Evolutionary conservation across 345 rosid genomes (phyloP).

Genomic region (Bruguiera gymnorhiza): DNA sequence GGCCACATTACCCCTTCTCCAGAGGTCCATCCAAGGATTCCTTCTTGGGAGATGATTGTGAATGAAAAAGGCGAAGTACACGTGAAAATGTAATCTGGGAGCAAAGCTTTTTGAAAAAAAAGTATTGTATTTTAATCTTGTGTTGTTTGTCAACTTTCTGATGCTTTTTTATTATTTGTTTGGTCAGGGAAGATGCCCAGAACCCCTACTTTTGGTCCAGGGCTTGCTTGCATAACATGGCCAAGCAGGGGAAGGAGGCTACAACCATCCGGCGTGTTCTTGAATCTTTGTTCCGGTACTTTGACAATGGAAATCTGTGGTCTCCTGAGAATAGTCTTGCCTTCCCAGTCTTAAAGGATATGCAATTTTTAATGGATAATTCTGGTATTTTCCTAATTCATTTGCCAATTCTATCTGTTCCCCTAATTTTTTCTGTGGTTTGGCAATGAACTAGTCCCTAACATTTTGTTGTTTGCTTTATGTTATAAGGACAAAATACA

Average conservation of each 20-base stretch:
- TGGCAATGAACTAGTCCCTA: background rate
- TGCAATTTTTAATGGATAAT: conserved; percentile 77
- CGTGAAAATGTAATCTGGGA: conserved; percentile 56
- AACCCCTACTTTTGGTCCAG: conserved; percentile 93
- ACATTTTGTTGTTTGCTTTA: conserved; percentile 9
- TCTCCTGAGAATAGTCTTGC: conserved; percentile 77
- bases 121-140: background rate
- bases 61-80: conserved; percentile 75
- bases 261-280: conserved; percentile 82
- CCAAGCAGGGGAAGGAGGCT: conserved; percentile 88
- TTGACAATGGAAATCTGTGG: conserved; percentile 71
- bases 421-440: conserved; percentile 4
- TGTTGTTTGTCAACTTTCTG: conserved; percentile 10
- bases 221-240: conserved; percentile 90
- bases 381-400: conserved; percentile 46
- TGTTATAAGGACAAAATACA: conserved; percentile 65
- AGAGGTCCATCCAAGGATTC: conserved; percentile 46
- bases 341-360: conserved; percentile 73
- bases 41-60: conserved; percentile 72
- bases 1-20: conserved; percentile 47
- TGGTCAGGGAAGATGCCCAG: conserved; percentile 62
- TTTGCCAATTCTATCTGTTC: background rate
- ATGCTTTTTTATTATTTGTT: conserved; percentile 18
- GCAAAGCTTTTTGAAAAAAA: conserved; percentile 13
- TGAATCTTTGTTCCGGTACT: conserved; percentile 87